Percentiles rank a stretch among this genome's conserved stretches.
Evolutionary conservation across 179 eudicot genomes (phyloP).

Genomic region (Beta lomatogona): DNA sequence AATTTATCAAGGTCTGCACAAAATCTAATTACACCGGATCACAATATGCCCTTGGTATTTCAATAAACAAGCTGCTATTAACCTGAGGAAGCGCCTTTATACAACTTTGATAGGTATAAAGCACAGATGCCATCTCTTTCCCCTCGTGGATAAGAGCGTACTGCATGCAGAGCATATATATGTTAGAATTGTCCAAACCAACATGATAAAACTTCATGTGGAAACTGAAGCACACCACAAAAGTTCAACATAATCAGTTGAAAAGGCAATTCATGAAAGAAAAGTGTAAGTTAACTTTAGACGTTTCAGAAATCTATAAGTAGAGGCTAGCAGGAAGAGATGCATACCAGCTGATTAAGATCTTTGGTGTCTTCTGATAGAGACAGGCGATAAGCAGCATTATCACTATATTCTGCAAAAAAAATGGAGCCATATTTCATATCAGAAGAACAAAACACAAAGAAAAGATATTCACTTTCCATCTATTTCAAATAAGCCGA

Average conservation of each 20-base stretch:
- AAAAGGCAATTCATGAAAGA: slow-evolving; percentile 8
- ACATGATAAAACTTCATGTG: neutral
- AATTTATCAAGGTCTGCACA: neutral
- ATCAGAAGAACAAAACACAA: no score
- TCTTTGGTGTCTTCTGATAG: slow-evolving; percentile 97
- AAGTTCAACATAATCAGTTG: neutral
- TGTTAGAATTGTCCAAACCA: neutral
- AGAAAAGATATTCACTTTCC: no score
- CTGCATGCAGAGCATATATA: slow-evolving; percentile 42
- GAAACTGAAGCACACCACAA: neutral
- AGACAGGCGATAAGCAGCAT: slow-evolving; percentile 94
- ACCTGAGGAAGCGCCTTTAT: slow-evolving; percentile 99
- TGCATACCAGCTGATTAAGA: slow-evolving; percentile 85
- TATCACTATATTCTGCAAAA: slow-evolving; percentile 84
- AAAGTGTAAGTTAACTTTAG: neutral
- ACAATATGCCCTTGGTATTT: slow-evolving; percentile 2
- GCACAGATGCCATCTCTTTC: slow-evolving; percentile 91
- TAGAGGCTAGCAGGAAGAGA: slow-evolving; percentile 12
- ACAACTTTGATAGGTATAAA: slow-evolving; percentile 93
- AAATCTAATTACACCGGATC: neutral
- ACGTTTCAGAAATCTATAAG: neutral
- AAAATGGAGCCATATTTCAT: no score
- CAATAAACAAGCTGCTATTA: slow-evolving; percentile 12
- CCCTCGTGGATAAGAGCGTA: slow-evolving; percentile 82
- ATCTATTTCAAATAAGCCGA: no score